Conservation (phyloP, 805 yeast genomes). For the Torulaspora gathmanii region DNA sequence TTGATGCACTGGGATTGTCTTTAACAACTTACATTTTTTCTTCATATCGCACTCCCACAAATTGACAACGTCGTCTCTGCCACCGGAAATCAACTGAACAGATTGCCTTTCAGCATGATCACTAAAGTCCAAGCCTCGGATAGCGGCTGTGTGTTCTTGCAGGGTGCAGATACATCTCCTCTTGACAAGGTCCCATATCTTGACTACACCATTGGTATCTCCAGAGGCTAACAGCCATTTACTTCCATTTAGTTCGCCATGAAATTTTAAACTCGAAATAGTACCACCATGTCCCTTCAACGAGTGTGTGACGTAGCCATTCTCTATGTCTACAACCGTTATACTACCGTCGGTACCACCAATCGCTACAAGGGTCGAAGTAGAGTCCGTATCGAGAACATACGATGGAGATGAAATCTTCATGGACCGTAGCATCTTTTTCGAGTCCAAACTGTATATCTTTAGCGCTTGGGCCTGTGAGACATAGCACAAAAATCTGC, state of each 20-base stretch:
- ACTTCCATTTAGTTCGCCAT: conserved; percentile 63
- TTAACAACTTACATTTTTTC: conserved; percentile 49
- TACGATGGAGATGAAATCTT: conserved; percentile 77
- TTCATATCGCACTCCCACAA: conserved; percentile 52
- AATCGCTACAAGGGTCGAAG: conserved; percentile 82
- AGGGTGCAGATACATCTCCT: conserved; percentile 61
- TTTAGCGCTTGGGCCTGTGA: conserved; percentile 82
- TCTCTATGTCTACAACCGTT: conserved; percentile 86
- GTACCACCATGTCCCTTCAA: conserved; percentile 92
- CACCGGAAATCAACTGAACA: conserved; percentile 61
- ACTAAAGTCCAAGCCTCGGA: conserved; percentile 73
- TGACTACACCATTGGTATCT: conserved; percentile 51
- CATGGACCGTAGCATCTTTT: conserved; percentile 45
- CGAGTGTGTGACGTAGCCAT: conserved; percentile 82
- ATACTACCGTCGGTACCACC: conserved; percentile 95
- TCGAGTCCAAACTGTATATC: conserved; percentile 44
- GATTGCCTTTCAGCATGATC: conserved; percentile 27
- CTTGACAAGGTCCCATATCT: conserved; percentile 62
- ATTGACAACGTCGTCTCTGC: conserved; percentile 70
- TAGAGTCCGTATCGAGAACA: conserved; percentile 67
- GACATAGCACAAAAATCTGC: conserved; percentile 59
- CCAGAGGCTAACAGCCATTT: conserved; percentile 80
- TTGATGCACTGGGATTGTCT: conserved; percentile 68
- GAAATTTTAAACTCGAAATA: conserved; percentile 67
- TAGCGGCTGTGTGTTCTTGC: conserved; percentile 77